A percentile compares a stretch with the other conserved stretches of the same genome.
phyloP scores from a whole-genome alignment of 2,329 filamentous ascomycete genomes.

The Cytospora leucostoma region DNA sequence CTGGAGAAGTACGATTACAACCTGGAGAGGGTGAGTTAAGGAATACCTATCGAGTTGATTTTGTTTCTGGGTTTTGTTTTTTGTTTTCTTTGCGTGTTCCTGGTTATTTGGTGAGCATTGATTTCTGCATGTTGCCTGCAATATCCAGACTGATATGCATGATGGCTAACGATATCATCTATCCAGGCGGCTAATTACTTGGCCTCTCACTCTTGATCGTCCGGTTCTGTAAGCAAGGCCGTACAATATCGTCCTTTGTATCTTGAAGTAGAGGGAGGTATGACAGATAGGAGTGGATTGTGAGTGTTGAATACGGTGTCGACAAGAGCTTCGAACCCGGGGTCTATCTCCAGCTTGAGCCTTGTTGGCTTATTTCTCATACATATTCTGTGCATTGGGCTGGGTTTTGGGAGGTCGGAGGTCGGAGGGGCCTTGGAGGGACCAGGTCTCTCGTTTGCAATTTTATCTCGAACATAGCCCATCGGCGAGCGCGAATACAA shows the following conservation, averaged over 20 bases:
- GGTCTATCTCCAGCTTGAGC: not conserved
- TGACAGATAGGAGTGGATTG: too few species aligned
- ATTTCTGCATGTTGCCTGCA: not conserved
- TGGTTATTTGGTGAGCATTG: too few species aligned
- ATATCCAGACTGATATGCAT: conserved; percentile 8
- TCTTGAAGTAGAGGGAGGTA: not conserved
- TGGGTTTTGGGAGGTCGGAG: not conserved
- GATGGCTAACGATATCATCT: conserved; percentile 27
- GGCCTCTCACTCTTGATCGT: conserved; percentile 52
- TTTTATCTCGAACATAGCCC: not conserved
- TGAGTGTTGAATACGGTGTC: not conserved
- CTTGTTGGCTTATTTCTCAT: conserved; percentile 3
- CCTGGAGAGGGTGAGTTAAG: conserved; percentile 76
- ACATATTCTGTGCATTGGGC: conserved; percentile 13
- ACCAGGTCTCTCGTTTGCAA: not conserved
- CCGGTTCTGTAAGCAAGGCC: not conserved
- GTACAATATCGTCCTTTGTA: not conserved
- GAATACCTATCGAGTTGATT: not conserved
- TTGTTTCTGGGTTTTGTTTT: conserved; percentile 8
- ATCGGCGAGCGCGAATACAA: conserved; percentile 14
- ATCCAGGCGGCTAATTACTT: conserved; percentile 56
- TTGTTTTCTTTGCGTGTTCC: not conserved
- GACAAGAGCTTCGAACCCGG: not conserved
- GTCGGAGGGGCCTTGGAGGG: not conserved
- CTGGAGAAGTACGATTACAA: conserved; percentile 97